Conservation (phyloP, 371 early-diverging fungal species). For the Encephalitozoon cuniculi region DNA sequence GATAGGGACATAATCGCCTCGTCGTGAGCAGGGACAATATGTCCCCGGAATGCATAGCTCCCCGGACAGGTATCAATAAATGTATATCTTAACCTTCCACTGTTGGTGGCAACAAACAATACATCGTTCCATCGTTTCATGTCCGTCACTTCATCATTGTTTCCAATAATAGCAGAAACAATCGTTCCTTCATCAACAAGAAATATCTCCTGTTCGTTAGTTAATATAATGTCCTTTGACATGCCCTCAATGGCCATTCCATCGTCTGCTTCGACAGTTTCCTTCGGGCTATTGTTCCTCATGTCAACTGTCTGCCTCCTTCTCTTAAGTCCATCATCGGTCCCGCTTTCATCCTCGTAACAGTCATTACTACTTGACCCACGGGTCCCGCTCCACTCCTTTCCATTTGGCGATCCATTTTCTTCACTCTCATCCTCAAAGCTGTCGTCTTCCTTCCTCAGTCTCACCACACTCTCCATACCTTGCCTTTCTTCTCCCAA, state of each 20-base stretch:
- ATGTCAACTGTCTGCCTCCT: neutral
- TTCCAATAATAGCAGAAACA: neutral
- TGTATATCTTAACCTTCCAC: slow-evolving; percentile 22
- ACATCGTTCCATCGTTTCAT: slow-evolving; percentile 1
- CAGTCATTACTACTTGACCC: neutral
- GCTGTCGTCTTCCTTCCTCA: neutral
- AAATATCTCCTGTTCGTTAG: neutral
- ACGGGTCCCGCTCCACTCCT: neutral
- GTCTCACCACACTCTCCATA: no score
- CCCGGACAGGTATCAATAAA: neutral
- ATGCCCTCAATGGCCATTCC: neutral
- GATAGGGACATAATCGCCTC: slow-evolving; percentile 18
- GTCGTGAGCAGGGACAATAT: neutral
- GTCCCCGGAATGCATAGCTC: neutral
- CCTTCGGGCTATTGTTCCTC: neutral
- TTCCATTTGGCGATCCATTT: neutral
- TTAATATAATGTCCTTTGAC: neutral
- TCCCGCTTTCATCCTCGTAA: neutral
- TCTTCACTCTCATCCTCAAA: neutral
- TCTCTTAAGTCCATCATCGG: neutral
- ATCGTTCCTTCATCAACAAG: neutral
- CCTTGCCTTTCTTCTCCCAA: neutral
- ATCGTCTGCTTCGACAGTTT: neutral
- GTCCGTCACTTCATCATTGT: slow-evolving; percentile 26
- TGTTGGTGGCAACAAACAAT: slow-evolving; percentile 19